Base-by-base conservation (phyloP, 805 yeast genomes). In the Wickerhamiella alocasiicola region DNA sequence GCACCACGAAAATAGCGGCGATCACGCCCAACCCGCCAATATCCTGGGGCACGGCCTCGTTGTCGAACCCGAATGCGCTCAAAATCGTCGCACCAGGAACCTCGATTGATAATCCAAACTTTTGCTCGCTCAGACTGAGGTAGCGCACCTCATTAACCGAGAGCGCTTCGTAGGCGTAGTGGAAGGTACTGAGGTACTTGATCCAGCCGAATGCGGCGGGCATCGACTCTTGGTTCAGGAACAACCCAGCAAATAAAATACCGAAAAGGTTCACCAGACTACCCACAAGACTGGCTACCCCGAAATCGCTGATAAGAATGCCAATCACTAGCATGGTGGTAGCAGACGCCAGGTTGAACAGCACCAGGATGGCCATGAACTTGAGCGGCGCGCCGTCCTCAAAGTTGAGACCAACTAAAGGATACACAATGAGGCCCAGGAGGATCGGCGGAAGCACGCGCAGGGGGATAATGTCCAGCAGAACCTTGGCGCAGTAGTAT, bases 31-130 rank as follows among this genome's bases (percentile, higher is more conserved):
- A 65, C 45, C 72, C 72, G 25, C 67, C 56, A 21, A 78, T 67
- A 57, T 91, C 97, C 26, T 66, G 65, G 59, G 72, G 60, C 41
- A 81, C 71, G 2, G 87, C 91, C 18, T 76, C 74, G 11, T 83
- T 88, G 49, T 82, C 72, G 59, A 91, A 91, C 0, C 98, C 98
- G 65, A 91, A 91, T 0, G 97, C 84, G 50, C 94, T 81, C 50
- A 91, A 68, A 42, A 91, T 91, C 1, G 94, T 93, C 2, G 98
- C 97, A 9, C 98, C 98, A 0, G 98, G 98, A 12, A 91, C 93
- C 59, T 85, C 95, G 51, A 91, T 88, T 33, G 87, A 81, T 31
- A 91, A 68, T 0, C 98, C 98, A 54, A 79, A 88, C 61, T 91
- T 91, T 56, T 75, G 78, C 56, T 91, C 98, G 47, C 74, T 75